Evolutionary conservation across 805 yeast genomes (phyloP).

Genomic region (Candida sithepensis): DNA sequence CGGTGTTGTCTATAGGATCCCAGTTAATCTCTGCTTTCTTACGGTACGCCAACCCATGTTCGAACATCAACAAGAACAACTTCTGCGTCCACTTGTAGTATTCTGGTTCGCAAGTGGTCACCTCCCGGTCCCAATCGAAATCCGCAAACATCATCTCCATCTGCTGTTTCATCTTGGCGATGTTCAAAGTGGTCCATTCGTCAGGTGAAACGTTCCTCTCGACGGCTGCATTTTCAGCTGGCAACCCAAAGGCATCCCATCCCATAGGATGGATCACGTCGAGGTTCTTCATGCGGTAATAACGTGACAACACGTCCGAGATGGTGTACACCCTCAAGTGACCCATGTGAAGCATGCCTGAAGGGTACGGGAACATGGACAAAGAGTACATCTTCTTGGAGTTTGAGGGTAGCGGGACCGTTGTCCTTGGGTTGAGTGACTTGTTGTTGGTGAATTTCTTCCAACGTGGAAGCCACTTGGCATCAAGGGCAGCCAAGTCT

Average conservation of each 20-base stretch:
- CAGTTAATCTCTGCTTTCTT: constrained; percentile 89
- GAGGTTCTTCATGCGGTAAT: constrained; percentile 69
- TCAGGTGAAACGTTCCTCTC: constrained; percentile 78
- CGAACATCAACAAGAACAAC: constrained; percentile 67
- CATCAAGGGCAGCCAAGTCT: constrained; percentile 36
- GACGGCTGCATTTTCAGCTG: constrained; percentile 97
- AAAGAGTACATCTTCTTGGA: constrained; percentile 56
- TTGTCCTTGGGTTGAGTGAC: constrained; percentile 30
- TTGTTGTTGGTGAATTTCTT: constrained; percentile 21
- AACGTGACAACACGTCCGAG: constrained; percentile 79
- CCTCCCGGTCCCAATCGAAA: constrained; percentile 92
- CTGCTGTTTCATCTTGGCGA: constrained; percentile 82
- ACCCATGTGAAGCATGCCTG: constrained; percentile 90
- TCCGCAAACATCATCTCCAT: constrained; percentile 74
- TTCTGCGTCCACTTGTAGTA: constrained; percentile 93
- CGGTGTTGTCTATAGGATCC: constrained; percentile 97
- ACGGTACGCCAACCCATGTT: constrained; percentile 81
- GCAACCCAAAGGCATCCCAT: constrained; percentile 98
- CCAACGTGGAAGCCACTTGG: constrained; percentile 56
- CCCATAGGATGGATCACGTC: constrained; percentile 95
- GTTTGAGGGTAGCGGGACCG: constrained; percentile 1
- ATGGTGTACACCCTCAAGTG: constrained; percentile 92
- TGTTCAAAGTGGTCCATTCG: constrained; percentile 78
- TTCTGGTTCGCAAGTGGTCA: constrained; percentile 80
- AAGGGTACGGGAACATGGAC: constrained; percentile 95